Percentiles rank a stretch among this genome's conserved stretches.
phyloP scores from a whole-genome alignment of 1,284 basidiomycete species.

The Golubevia pallescens region DNA sequence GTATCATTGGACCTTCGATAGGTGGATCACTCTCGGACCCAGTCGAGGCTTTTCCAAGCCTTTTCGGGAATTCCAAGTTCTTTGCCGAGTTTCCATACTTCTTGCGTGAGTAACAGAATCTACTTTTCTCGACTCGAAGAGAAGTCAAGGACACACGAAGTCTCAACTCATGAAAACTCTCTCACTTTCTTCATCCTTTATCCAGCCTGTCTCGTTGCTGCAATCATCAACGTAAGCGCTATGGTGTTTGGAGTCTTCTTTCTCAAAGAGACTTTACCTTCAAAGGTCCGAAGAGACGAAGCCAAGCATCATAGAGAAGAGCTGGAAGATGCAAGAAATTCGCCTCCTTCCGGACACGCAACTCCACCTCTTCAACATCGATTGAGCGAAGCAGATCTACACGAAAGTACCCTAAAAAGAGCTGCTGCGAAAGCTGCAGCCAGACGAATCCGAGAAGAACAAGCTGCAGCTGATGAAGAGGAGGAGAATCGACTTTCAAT shows the following conservation, averaged over 20 bases:
- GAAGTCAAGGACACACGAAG: no score
- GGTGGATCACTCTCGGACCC: slow-evolving; percentile 32
- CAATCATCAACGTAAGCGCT: slow-evolving; percentile 24
- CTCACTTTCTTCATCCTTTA: slow-evolving; percentile 7
- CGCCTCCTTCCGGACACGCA: no score
- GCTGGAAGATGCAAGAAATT: no score
- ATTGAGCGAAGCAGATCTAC: no score
- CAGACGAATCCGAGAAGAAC: neutral
- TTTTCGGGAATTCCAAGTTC: slow-evolving; percentile 17
- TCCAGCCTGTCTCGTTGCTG: slow-evolving; percentile 32
- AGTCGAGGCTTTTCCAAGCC: slow-evolving; percentile 11
- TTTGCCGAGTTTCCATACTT: slow-evolving; percentile 4
- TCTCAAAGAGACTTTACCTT: slow-evolving; percentile 42
- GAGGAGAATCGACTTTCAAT: no score
- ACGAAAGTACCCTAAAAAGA: no score
- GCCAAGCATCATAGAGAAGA: neutral
- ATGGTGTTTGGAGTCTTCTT: slow-evolving; percentile 29
- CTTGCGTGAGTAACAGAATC: slow-evolving; percentile 3
- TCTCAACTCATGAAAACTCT: no score
- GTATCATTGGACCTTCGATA: slow-evolving; percentile 31
- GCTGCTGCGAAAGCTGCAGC: neutral
- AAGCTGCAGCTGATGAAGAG: neutral
- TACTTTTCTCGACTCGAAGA: neutral
- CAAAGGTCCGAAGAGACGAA: slow-evolving; percentile 20
- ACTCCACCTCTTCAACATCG: no score